Evolutionary conservation across 306 rosid species (phyloP).

Genomic region (Dicorynia guianensis): DNA sequence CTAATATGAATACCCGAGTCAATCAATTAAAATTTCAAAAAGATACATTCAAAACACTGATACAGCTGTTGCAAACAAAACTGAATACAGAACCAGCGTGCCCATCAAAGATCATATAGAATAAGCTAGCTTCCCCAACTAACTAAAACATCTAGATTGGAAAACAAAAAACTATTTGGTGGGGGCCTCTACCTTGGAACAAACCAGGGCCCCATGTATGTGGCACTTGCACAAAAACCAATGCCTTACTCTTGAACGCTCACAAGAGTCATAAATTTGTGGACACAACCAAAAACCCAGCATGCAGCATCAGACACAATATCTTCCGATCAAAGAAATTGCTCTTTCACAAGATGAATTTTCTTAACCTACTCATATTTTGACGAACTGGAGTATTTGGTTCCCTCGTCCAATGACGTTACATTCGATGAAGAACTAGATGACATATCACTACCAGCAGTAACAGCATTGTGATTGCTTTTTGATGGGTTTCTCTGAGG

Average conservation of each 20-base stretch:
- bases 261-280: constrained; percentile 40
- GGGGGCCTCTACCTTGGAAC: constrained; percentile 51
- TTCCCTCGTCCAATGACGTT: constrained; percentile 51
- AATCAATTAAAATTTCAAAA: constrained; percentile 17
- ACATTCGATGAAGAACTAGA: constrained; percentile 75
- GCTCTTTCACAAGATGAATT: constrained; percentile 14
- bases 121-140: constrained; percentile 40
- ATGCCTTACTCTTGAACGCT: constrained; percentile 53
- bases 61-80: constrained; percentile 51
- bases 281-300: constrained; percentile 36
- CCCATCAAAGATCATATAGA: constrained; percentile 40
- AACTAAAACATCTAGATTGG: constrained; percentile 44
- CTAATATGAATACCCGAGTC: constrained; percentile 41
- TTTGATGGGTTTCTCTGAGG: constrained; percentile 59
- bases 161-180: constrained; percentile 35
- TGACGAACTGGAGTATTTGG: constrained; percentile 49
- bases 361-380: constrained; percentile 57
- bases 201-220: constrained; percentile 48
- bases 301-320: constrained; percentile 41
- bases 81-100: constrained; percentile 56
- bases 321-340: constrained; percentile 47
- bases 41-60: constrained; percentile 33
- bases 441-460: constrained; percentile 44
- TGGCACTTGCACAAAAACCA: constrained; percentile 60
- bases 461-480: constrained; percentile 49